Evolutionary conservation across 1,139 yeast genomes (phyloP), one percentile per base, ranked within the genome.

Genomic region (Kazachstania sp.): DNA sequence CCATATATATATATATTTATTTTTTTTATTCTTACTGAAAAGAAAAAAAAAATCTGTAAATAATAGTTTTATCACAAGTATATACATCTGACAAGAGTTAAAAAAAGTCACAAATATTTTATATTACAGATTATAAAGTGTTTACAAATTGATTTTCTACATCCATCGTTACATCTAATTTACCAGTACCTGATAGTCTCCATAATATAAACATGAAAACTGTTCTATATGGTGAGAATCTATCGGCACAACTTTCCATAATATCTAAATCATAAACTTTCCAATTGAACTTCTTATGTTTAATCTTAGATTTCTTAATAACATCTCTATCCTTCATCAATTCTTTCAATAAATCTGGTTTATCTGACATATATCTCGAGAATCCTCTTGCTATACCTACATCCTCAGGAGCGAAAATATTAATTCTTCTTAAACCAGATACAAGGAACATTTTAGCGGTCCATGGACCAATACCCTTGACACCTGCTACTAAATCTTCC

Each of bases 381-480:
- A 82, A 77, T 0, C 97, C 97, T 54, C 95, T 70, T 37, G 92
- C 90, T 2, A 88, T 77, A 1, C 96, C 97, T 47, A 88, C 69
- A 66, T 90, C 97, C 34, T 82, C 88, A 13, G 78, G 71, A 2
- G 94, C 84, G 64, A 86, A 86, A 0, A 86, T 78, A 60, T 88
- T 82, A 61, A 77, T 61, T 50, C 85, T 74, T 31, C 74, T 74
- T 42, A 88, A 67, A 0, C 85, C 83, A 60, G 87, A 86, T 19
- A 83, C 63, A 16, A 84, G 68, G 66, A 87, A 88, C 96, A 88
- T 88, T 49, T 83, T 85, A 0, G 95, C 94, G 9, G 90, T 80
- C 97, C 97, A 88, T 1, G 79, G 77, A 0, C 97, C 97, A 32
- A 88, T 77, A 0, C 97, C 97, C 59, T 86, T 85, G 47, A 87